Evolutionary conservation across 352 stramenopile genomes (phyloP).

Genomic region (Pythium biforme): DNA sequence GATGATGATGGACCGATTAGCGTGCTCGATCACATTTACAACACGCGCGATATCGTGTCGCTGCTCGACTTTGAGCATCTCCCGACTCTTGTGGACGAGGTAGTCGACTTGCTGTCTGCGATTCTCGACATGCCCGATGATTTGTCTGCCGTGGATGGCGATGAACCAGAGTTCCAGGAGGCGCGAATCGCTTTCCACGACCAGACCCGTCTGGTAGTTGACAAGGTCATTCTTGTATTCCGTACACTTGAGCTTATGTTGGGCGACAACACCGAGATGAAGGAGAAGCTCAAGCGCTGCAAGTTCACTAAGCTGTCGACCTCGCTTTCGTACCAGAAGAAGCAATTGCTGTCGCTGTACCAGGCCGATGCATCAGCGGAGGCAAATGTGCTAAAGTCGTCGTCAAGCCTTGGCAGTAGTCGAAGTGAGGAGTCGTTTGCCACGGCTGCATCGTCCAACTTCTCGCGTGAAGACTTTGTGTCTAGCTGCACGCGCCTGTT

Average conservation of each 20-base stretch:
- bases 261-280: slow-evolving; percentile 69
- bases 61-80: slow-evolving; percentile 65
- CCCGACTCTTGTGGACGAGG: slow-evolving; percentile 54
- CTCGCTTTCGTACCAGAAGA: slow-evolving; percentile 75
- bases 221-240: slow-evolving; percentile 45
- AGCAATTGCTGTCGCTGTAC: slow-evolving; percentile 72
- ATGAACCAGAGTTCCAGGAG: slow-evolving; percentile 37
- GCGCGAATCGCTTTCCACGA: slow-evolving; percentile 65
- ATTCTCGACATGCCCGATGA: slow-evolving; percentile 85
- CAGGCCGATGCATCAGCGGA: slow-evolving; percentile 60
- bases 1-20: slow-evolving; percentile 50
- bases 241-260: slow-evolving; percentile 77
- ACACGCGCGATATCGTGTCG: slow-evolving; percentile 49
- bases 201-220: slow-evolving; percentile 62
- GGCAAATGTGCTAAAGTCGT: slow-evolving; percentile 42
- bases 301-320: slow-evolving; percentile 71
- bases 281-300: slow-evolving; percentile 54
- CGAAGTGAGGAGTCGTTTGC: slow-evolving; percentile 29
- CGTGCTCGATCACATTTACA: slow-evolving; percentile 66
- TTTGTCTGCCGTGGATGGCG: slow-evolving; percentile 44
- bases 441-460: slow-evolving; percentile 34
- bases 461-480: slow-evolving; percentile 78
- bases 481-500: slow-evolving; percentile 77
- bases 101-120: slow-evolving; percentile 69
- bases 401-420: slow-evolving; percentile 10